phyloP scores from a whole-genome alignment of 345 rosid genomes.

The Eucalyptus globulus region DNA sequence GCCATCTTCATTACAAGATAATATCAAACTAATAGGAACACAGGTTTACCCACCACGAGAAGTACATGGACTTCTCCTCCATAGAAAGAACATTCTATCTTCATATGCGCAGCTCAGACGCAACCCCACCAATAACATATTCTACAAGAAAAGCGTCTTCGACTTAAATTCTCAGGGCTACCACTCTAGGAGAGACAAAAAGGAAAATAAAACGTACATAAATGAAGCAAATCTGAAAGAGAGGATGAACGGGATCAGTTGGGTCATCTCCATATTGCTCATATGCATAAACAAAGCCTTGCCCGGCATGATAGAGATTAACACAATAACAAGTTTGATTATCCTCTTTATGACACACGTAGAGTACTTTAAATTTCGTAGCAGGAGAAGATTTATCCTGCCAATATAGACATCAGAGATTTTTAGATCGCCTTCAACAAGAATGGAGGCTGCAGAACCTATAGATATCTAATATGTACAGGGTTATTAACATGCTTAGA shows the following conservation, averaged over 20 bases:
- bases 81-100: not conserved
- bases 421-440: not conserved
- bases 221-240: not conserved
- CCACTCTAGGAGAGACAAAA: not conserved
- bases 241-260: not conserved
- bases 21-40: not conserved
- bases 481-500: slow-evolving; percentile 3
- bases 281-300: not conserved
- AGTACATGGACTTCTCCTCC: not conserved
- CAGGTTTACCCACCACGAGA: not conserved
- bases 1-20: not conserved
- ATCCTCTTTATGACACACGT: not conserved
- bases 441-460: not conserved
- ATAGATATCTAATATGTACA: not conserved
- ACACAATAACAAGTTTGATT: not conserved
- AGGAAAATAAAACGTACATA: not conserved
- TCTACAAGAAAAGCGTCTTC: not conserved
- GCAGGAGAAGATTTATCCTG: not conserved
- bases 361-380: not conserved
- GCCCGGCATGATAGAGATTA: not conserved
- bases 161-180: not conserved
- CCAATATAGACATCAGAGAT: not conserved
- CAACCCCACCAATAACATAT: not conserved
- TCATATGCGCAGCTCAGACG: not conserved
- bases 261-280: not conserved